Evolutionary conservation across 495 filamentous ascomycete species (phyloP).

Genomic region (Penicillium maclennaniae): DNA sequence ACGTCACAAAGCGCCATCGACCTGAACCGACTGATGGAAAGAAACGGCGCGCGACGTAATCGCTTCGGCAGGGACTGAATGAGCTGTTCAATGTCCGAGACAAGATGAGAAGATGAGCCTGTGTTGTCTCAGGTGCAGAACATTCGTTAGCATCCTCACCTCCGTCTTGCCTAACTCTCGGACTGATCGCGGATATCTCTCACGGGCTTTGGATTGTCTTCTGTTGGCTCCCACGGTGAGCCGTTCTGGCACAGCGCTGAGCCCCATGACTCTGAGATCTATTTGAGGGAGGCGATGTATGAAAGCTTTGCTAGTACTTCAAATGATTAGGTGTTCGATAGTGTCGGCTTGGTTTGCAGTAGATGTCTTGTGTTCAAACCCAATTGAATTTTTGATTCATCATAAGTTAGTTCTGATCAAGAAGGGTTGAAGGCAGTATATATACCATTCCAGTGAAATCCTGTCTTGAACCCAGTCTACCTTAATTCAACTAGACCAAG

Average conservation of each 20-base stretch:
- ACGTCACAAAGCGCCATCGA: slow-evolving; percentile 7
- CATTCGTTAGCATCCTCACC: slow-evolving; percentile 21
- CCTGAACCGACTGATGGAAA: not conserved
- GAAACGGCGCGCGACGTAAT: slow-evolving; percentile 1
- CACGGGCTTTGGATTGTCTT: not conserved
- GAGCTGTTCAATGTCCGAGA: slow-evolving; percentile 4
- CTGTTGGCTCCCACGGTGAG: not conserved
- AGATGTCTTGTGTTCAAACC: too few species aligned
- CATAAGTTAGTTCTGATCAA: not conserved
- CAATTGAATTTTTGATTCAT: not conserved
- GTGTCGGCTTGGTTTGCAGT: not conserved
- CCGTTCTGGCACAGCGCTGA: not conserved
- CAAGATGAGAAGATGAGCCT: not conserved
- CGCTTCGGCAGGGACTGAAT: slow-evolving; percentile 17
- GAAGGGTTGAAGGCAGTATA: not conserved
- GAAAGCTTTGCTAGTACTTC: too few species aligned
- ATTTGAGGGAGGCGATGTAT: too few species aligned
- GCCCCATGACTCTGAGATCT: not conserved
- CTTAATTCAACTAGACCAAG: not conserved
- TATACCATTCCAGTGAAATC: not conserved
- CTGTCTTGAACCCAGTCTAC: not conserved
- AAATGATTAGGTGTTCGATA: not conserved
- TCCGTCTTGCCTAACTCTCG: slow-evolving; percentile 19
- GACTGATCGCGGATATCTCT: slow-evolving; percentile 17
- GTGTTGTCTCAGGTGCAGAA: slow-evolving; percentile 23